Evolutionary conservation across 768 basidiomycete genomes (phyloP), one percentile per base, ranked within the genome.

Genomic region (Suillus discolor): DNA sequence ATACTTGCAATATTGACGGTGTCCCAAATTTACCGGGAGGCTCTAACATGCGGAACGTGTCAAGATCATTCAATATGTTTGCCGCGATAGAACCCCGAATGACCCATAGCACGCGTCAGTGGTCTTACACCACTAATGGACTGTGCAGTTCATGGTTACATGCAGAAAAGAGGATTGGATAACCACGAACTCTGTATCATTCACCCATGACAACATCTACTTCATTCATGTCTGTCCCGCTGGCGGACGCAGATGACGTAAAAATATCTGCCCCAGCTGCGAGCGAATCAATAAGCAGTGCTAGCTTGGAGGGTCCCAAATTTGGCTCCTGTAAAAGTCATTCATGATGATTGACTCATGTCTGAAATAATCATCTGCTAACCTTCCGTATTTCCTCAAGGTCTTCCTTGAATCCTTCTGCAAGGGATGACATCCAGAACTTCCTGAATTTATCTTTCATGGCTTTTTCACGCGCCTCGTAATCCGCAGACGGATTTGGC

Each of bases 351-450:
- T 25, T 1, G 3, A 13, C 34, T 47, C 80, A 82, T 84, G 61
- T n/a, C 18, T 31, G 45, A 23, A 63, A 39, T 6, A 28, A 31
- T 20, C 53, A 9, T 36, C 36, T 16, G 65, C 83, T 45, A 62
- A 91, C 93, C 83, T 93, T 92, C 39, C 89, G 87, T 71, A 95
- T 89, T 71, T 88, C 84, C 70, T 93, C 92, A n/a, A 95, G 80
- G 74, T 95, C 94, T 55, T 91, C 89, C 67, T 85, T 86, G 77
- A 95, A 96, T 13, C 87, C 92, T 73, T 94, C 91, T 2, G 88
- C 91, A 8, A 94, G 84, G 0, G 89, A 87, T 3, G 86, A 79
- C 92, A 95, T 93, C 93, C 93, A 95, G 72, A 95, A 94, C 74
- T 89, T 89, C 63, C 89, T 80, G 74, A 95, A 95, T 53, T 82